Percentiles rank a stretch among this genome's conserved stretches.
Evolutionary conservation across 1,284 basidiomycete species (phyloP).

Genomic region (Rhodotorula sp.): DNA sequence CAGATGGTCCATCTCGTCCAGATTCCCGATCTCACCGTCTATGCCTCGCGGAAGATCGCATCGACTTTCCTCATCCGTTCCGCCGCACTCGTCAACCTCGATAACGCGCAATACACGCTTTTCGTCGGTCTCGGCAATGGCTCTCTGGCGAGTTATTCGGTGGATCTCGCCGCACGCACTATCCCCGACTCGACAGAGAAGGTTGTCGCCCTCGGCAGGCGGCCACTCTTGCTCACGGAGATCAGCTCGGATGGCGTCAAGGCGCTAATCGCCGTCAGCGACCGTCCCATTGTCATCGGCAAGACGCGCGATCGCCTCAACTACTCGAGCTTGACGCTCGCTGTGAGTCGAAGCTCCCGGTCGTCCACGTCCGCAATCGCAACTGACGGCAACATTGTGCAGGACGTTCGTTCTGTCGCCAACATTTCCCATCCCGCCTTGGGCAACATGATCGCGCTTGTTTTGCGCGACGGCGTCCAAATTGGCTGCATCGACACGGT

Average conservation of each 20-base stretch:
- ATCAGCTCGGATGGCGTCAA: conserved; percentile 38
- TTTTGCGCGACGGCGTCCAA: conserved; percentile 35
- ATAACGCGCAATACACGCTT: conserved; percentile 56
- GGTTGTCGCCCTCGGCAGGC: conserved; percentile 64
- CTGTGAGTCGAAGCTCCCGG: conserved; percentile 14
- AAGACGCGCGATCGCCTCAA: conserved; percentile 43
- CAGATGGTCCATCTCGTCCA: conserved; percentile 64
- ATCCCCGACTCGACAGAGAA: conserved; percentile 54
- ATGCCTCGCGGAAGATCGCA: conserved; percentile 48
- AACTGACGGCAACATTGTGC: background rate
- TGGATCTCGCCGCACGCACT: conserved; percentile 50
- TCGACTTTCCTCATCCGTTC: conserved; percentile 65
- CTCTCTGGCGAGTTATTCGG: conserved; percentile 62
- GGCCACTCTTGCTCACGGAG: conserved; percentile 62
- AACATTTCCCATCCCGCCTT: background rate
- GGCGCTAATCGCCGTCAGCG: conserved; percentile 45
- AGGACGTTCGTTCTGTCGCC: conserved; percentile 41
- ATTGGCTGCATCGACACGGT: conserved; percentile 46
- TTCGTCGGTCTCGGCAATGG: conserved; percentile 80
- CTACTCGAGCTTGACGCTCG: conserved; percentile 45
- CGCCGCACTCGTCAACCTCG: conserved; percentile 56
- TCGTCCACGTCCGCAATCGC: background rate
- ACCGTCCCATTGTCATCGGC: conserved; percentile 46
- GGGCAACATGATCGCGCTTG: conserved; percentile 36
- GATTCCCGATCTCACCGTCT: conserved; percentile 54